phyloP scores from a whole-genome alignment of 257 asterid genomes.

The Echium plantagineum region DNA sequence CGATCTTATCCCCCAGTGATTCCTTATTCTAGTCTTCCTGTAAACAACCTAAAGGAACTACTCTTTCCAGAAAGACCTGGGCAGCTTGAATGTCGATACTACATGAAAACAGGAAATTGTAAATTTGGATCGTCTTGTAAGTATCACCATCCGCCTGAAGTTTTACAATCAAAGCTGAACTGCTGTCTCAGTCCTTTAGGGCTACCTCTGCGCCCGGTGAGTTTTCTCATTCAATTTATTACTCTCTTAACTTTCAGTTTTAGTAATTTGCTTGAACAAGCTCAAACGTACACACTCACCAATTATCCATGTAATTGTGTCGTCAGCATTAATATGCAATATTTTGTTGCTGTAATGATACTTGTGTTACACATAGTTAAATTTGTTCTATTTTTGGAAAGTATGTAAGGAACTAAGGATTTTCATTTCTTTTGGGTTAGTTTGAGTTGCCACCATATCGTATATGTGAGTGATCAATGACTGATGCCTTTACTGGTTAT shows the following conservation, averaged over 20 bases:
- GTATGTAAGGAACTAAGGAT: too few relatives aligned
- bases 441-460: not conserved
- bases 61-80: conserved; percentile 74
- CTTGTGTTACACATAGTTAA: not conserved
- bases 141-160: conserved; percentile 73
- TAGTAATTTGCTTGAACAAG: not conserved
- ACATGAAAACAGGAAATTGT: conserved; percentile 86
- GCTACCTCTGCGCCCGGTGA: conserved; percentile 85
- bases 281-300: not conserved
- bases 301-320: not conserved
- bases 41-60: conserved; percentile 28
- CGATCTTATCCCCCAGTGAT: conserved; percentile 43
- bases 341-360: not conserved
- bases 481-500: too few relatives aligned
- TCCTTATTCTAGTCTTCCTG: conserved; percentile 21
- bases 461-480: too few relatives aligned
- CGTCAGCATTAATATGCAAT: not conserved
- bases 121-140: conserved; percentile 71
- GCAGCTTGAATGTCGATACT: conserved; percentile 64
- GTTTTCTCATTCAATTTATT: conserved; percentile 4
- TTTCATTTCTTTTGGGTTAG: not conserved
- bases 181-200: conserved; percentile 66
- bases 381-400: not conserved
- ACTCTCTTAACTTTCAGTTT: not conserved
- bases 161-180: conserved; percentile 30